These are phyloP conservation scores for Solanum tarapatanum DNA, from an alignment of 257 asterid species.

Conservation along the genomic window DNA sequence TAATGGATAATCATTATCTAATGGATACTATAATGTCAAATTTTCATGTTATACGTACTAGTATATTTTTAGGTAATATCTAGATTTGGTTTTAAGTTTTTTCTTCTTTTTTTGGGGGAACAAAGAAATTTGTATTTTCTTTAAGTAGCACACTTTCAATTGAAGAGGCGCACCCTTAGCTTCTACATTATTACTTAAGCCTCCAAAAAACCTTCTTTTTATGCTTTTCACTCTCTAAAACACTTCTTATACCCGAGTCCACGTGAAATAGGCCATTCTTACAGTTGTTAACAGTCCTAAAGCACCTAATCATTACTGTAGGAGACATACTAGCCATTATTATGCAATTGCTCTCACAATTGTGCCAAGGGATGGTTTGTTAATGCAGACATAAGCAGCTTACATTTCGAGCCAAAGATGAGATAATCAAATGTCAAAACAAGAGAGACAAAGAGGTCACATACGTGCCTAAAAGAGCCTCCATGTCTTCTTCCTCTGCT, in stretches of 20 bases:
- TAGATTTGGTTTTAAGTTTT: neutral
- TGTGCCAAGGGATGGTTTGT: neutral
- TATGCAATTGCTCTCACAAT: neutral
- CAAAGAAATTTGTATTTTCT: neutral
- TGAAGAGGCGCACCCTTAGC: neutral
- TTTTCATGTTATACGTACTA: neutral
- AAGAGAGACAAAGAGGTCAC: constrained; percentile 21
- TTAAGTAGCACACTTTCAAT: neutral
- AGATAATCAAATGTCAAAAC: neutral
- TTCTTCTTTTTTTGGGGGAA: neutral
- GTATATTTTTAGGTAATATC: neutral
- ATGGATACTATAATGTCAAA: neutral
- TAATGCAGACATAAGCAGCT: neutral
- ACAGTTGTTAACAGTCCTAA: neutral
- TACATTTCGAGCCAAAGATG: neutral
- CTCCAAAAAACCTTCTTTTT: neutral
- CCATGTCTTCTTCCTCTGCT: constrained; percentile 99
- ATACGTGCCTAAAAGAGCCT: constrained; percentile 97
- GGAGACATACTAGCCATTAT: neutral
- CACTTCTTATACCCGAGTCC: neutral
- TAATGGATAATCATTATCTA: neutral
- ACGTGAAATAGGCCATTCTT: neutral
- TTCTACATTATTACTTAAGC: neutral
- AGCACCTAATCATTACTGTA: neutral
- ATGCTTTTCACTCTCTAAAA: neutral